Base-by-base conservation (phyloP, 257 asterid genomes). In the Fraxinus excelsior region DNA sequence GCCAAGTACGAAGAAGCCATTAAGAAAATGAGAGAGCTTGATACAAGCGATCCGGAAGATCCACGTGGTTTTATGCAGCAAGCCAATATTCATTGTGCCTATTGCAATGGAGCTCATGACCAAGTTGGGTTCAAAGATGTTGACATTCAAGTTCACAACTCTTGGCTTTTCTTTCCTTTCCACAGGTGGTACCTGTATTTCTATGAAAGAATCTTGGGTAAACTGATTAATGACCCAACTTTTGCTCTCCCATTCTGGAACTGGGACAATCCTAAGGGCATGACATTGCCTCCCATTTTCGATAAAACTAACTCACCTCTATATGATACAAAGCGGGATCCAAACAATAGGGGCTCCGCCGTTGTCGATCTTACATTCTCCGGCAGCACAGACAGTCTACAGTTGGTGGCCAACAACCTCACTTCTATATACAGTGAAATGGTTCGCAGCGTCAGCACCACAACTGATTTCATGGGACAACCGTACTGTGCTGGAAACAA, bases 21-120 rank as follows among this genome's bases (percentile, higher is more conserved):
- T 2, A 35, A 73, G 25, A 49, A 71, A 2, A 87, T 87, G 92
- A 83, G 74, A 42, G 71, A 14, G 64, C 83, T 86, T 6, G 85
- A 80, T 42, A 42, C 21, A 9, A 72, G 56, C 1, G 92, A 90
- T 67, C 94, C 91, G 2, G 8, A 58, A 14, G 91, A 89, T 26
- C 94, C 90, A 1, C 85, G 91, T 0, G 86, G 85, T 23, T 87
- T 86, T 81, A 80, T 51, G 77, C 87, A 88, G 81, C 91, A 86
- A 44, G 88, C 89, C 7, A 86, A 82, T 2, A 79, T 89, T 72
- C 91, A 86, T 46, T 88, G 88, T 42, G 92, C 87, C 65, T 88
- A 86, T 60, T 84, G 90, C 79, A 84, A 88, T 4, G 88, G 90
- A 7, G 87, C 89, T 35, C 82, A 88, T 72, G 83, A 84, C 19